Conservation (phyloP, 441 rosid species). For the Pelargonium cotyledonis region DNA sequence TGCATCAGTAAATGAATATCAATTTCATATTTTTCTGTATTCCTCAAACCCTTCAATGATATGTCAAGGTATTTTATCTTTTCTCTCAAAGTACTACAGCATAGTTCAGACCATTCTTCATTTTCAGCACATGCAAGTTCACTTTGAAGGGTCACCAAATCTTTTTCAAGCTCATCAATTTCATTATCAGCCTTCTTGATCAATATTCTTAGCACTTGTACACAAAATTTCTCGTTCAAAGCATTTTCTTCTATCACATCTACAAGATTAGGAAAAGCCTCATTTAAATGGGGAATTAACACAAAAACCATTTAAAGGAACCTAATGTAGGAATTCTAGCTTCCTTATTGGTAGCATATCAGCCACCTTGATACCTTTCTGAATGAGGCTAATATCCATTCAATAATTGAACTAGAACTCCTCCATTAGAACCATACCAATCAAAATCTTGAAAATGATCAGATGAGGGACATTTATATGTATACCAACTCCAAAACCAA, state of each 20-base stretch:
- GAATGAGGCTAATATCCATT: background rate
- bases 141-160: slow-evolving; percentile 33
- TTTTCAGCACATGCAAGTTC: slow-evolving; percentile 44
- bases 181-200: slow-evolving; percentile 43
- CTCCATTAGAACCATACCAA: slow-evolving; percentile 7
- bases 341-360: background rate
- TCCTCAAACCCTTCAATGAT: slow-evolving; percentile 32
- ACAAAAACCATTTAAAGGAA: background rate
- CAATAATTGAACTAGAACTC: background rate
- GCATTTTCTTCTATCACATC: slow-evolving; percentile 53
- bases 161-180: slow-evolving; percentile 43
- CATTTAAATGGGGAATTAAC: slow-evolving; percentile 5
- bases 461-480: slow-evolving; percentile 5
- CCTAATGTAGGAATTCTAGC: background rate
- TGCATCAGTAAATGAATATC: slow-evolving; percentile 30
- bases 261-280: slow-evolving; percentile 18
- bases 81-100: slow-evolving; percentile 40
- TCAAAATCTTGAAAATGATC: background rate
- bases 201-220: slow-evolving; percentile 47
- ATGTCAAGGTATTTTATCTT: slow-evolving; percentile 31
- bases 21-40: slow-evolving; percentile 24
- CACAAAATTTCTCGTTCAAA: slow-evolving; percentile 47
- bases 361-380: background rate
- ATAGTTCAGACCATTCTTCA: slow-evolving; percentile 40
- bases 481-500: slow-evolving; percentile 48